Percentiles rank a stretch among this genome's conserved stretches.
These are phyloP conservation scores for Clitopilus hobsonii DNA, from an alignment of 768 basidiomycete genomes.

Conservation along the genomic window DNA sequence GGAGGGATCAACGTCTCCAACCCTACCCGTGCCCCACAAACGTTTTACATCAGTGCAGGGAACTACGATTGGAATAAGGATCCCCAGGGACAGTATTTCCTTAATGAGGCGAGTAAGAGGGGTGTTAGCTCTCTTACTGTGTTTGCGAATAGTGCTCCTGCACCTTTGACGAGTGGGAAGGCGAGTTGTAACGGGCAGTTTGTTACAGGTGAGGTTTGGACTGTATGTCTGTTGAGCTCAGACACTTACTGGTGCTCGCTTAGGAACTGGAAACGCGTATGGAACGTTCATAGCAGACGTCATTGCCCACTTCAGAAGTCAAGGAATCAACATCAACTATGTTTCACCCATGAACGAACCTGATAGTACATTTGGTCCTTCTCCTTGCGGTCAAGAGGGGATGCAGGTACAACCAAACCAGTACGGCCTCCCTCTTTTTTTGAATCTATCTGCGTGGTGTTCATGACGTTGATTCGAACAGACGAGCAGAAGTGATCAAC, in stretches of 20 bases:
- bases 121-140: slow-evolving; percentile 33
- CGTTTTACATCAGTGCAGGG: slow-evolving; percentile 31
- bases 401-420: slow-evolving; percentile 37
- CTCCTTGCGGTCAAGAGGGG: slow-evolving; percentile 40
- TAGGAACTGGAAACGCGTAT: slow-evolving; percentile 30
- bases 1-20: slow-evolving; percentile 39
- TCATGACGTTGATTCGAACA: slow-evolving; percentile 1
- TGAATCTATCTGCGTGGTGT: background rate
- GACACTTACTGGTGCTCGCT: background rate
- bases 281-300: slow-evolving; percentile 39
- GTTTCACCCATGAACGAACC: slow-evolving; percentile 43
- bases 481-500: slow-evolving; percentile 35
- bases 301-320: slow-evolving; percentile 29
- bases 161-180: slow-evolving; percentile 25
- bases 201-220: slow-evolving; percentile 19
- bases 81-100: slow-evolving; percentile 34
- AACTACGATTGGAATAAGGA: slow-evolving; percentile 36
- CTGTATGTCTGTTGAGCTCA: background rate
- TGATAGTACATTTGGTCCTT: slow-evolving; percentile 31
- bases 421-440: slow-evolving; percentile 20
- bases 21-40: slow-evolving; percentile 29
- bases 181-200: slow-evolving; percentile 32
- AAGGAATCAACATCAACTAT: slow-evolving; percentile 32
- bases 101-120: slow-evolving; percentile 29
- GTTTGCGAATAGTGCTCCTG: slow-evolving; percentile 39